Base-by-base conservation (phyloP, 305 asterid genomes). In the Petunia hybrid region DNA sequence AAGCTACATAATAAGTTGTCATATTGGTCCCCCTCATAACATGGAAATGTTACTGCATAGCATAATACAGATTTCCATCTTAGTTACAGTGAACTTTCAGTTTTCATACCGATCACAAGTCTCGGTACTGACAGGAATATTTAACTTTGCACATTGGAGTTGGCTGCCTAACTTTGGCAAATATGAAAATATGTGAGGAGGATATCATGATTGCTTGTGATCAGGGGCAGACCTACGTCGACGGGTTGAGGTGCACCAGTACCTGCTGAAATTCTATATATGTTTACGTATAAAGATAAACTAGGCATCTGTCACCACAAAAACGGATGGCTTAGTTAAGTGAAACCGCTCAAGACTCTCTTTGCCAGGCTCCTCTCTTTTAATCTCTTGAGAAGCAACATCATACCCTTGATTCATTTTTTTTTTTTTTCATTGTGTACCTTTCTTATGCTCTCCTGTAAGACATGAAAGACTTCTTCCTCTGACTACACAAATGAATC, bases 31-130 rank as follows among this genome's bases (percentile, higher is more conserved):
- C 36, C 63, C 38, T 73, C 13, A 51, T 36, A 35, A 13, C 63
- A 73, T 73, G 78, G 43, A 73, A 73, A 12, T 51, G 78, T 36
- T 35, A 73, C 63, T 36, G 45, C 63, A 73, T 45, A 35, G 63
- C 78, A 73, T 13, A 51, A 6, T 36, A 36, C 36, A 73, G 36
- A 36, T 73, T 51, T 12, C n/a, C n/a, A 53, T 53, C 57, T 53
- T 42, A 68, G 56, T 42, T 43, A 16, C 39, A 68, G n/a, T 42
- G 57, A 68, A 68, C 76, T 42, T 68, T 43, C 76, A 68, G 40
- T 43, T 9, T 36, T 38, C 42, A 31, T 39, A 68, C 31, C 31
- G 31, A 22, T 22, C n/a, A 43, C 1, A 68, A 3, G n/a, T 42
- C n/a, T 8, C 4, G 4, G 56, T 42, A 42, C 61, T 4, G 55